Base-by-base conservation (phyloP, 306 rosid genomes). In the Oxytropis ochrocephala region DNA sequence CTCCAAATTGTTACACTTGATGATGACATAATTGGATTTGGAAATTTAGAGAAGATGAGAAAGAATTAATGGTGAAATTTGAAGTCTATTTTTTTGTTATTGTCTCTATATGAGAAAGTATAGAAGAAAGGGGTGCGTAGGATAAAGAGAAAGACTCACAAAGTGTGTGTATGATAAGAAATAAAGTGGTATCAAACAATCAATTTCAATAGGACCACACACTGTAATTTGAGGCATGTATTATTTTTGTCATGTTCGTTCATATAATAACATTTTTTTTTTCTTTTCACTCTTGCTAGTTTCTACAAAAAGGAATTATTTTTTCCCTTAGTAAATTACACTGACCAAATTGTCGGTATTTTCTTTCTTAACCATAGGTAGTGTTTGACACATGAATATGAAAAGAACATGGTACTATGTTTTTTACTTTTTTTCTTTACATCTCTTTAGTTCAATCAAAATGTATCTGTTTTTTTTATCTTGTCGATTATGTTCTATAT, bases 171-270 rank as follows among this genome's bases (percentile, higher is more conserved):
- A 84, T 84, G 90, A 76, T 80, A 86, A 84, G 67, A 80, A 62
- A 85, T 47, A 76, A 79, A 74, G 85, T 73, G 80, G 82, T 83
- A 88, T 88, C 85, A 82, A 81, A 85, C 85, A 80, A 84, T 84
- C 88, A 79, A 86, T 74, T 58, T 65, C 30, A 44, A 27, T 70
- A 94, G 99, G 99, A 89, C 99, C 99, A 91, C 98, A 82, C 87
- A 79, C 69, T 69, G 77, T 75, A 61, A 79, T 82, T 85, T 91
- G 77, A 86, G 82, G 83, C 83, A 87, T 83, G 88, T 88, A 85
- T 76, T 70, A 24, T 88, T 87, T 94, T 87, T 94, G 89, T 87
- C 92, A 83, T 87, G 74, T 82, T 78, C 82, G 75, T 65, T 60
- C 35, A 60, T 67, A 32, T 69, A 65, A 54, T 13, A 21, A 21